These are phyloP conservation scores for Apiotrichum domesticum DNA, from an alignment of 1,284 basidiomycete species.

Conservation along the genomic window DNA sequence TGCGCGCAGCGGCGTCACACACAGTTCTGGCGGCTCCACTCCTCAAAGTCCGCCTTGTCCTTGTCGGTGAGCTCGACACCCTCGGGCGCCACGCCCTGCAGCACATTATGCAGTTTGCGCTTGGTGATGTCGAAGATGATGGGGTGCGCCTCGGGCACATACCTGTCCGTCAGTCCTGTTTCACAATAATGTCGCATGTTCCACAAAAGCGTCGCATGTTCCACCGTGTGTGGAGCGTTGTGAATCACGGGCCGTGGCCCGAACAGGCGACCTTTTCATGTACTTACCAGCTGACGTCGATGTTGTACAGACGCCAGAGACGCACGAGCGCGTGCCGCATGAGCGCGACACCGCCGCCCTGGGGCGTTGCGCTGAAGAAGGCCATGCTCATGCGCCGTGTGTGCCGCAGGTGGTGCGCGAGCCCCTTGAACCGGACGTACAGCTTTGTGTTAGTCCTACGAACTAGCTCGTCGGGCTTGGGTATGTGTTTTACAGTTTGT, in stretches of 20 bases:
- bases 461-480: too few relatives aligned
- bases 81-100: slow-evolving; percentile 64
- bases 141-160: slow-evolving; percentile 72
- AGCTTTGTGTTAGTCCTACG: slow-evolving; percentile 13
- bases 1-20: slow-evolving; percentile 2
- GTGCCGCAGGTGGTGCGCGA: slow-evolving; percentile 61
- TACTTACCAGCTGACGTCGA: slow-evolving; percentile 68
- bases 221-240: too few relatives aligned
- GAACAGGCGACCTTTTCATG: not conserved
- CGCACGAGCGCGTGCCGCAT: slow-evolving; percentile 84
- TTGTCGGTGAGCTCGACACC: slow-evolving; percentile 66
- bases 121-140: slow-evolving; percentile 82
- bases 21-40: slow-evolving; percentile 67
- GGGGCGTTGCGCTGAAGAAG: slow-evolving; percentile 84
- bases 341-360: slow-evolving; percentile 85
- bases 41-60: slow-evolving; percentile 63
- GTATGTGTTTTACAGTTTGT: too few relatives aligned
- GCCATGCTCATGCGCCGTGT: slow-evolving; percentile 72
- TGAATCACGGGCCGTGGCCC: too few relatives aligned
- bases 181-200: not conserved
- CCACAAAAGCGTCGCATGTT: too few relatives aligned
- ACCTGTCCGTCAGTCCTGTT: slow-evolving; percentile 51
- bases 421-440: slow-evolving; percentile 54
- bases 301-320: slow-evolving; percentile 67
- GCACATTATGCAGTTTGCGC: slow-evolving; percentile 58